Evolutionary conservation across 495 filamentous ascomycete genomes (phyloP).

Genomic region (Tuber microsphaerosporum): DNA sequence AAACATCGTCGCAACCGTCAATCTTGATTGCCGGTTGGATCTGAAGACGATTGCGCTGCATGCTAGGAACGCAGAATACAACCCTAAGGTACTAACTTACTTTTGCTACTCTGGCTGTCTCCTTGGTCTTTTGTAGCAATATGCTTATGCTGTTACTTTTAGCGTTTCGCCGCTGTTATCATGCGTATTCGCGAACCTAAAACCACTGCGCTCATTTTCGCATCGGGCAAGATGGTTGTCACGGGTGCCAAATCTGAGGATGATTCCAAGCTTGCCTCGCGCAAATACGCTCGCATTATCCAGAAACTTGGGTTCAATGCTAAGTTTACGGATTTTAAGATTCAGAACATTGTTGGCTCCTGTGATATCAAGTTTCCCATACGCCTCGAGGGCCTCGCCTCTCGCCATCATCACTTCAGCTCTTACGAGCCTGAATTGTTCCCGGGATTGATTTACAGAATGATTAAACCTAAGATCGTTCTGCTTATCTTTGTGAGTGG

Average conservation of each 20-base stretch:
- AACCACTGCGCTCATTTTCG: slow-evolving; percentile 96
- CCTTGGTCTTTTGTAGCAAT: slow-evolving; percentile 45
- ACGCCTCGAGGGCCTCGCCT: slow-evolving; percentile 88
- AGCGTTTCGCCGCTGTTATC: slow-evolving; percentile 99
- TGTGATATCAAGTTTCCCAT: slow-evolving; percentile 99
- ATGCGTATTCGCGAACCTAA: slow-evolving; percentile 99
- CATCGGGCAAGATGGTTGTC: slow-evolving; percentile 98
- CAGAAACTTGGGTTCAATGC: slow-evolving; percentile 99
- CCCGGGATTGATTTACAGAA: slow-evolving; percentile 98
- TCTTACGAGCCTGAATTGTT: slow-evolving; percentile 98
- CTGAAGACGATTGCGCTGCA: slow-evolving; percentile 98
- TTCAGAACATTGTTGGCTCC: slow-evolving; percentile 98
- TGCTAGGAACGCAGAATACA: slow-evolving; percentile 97
- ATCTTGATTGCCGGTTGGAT: slow-evolving; percentile 94
- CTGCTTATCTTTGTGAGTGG: slow-evolving; percentile 97
- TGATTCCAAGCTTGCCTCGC: slow-evolving; percentile 89
- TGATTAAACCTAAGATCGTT: slow-evolving; percentile 99
- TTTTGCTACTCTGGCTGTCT: slow-evolving; percentile 41
- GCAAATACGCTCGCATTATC: slow-evolving; percentile 98
- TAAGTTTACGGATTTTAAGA: slow-evolving; percentile 99
- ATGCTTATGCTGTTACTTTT: slow-evolving; percentile 47
- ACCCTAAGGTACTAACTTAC: slow-evolving; percentile 71
- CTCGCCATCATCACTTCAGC: slow-evolving; percentile 97
- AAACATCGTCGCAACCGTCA: slow-evolving; percentile 99
- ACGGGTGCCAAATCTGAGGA: slow-evolving; percentile 98